phyloP scores from a whole-genome alignment of 1,139 yeast species.

The Saccharomyces hybrid region DNA sequence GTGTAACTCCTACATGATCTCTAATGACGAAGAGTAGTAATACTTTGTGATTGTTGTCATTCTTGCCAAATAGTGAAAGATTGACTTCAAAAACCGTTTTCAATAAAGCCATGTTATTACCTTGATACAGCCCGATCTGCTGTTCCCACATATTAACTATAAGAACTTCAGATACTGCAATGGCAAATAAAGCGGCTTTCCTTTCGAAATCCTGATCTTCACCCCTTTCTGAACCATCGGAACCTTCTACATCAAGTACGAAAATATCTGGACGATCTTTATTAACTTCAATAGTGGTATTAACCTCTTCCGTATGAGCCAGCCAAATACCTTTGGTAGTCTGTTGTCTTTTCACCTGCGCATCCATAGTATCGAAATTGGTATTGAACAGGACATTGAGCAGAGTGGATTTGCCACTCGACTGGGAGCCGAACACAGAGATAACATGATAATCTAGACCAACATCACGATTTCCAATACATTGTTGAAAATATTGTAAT shows the following conservation, averaged over 20 bases:
- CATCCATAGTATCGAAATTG: conserved; percentile 88
- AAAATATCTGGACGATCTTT: conserved; percentile 41
- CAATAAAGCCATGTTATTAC: conserved; percentile 91
- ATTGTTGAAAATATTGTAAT: conserved; percentile 32
- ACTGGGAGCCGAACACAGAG: conserved; percentile 93
- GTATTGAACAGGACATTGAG: conserved; percentile 81
- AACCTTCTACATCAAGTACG: conserved; percentile 94
- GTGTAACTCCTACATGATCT: conserved; percentile 86
- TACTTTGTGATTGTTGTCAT: conserved; percentile 49
- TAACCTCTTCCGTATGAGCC: conserved; percentile 51
- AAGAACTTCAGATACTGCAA: conserved; percentile 83
- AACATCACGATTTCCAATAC: conserved; percentile 35
- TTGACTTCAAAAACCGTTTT: conserved; percentile 96
- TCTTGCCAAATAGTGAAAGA: conserved; percentile 56
- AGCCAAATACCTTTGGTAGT: conserved; percentile 96
- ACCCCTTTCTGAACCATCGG: conserved; percentile 96
- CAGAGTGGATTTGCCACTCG: conserved; percentile 91
- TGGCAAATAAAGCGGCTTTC: conserved; percentile 89
- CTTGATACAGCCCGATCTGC: conserved; percentile 93
- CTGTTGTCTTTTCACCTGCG: conserved; percentile 56
- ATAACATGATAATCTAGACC: conserved; percentile 82
- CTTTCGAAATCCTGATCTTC: conserved; percentile 98
- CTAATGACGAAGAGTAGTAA: conserved; percentile 80
- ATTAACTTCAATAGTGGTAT: conserved; percentile 19
- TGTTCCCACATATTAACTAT: conserved; percentile 95